Conservation (phyloP, 1,284 basidiomycete genomes). For the Marasmius oreades region DNA sequence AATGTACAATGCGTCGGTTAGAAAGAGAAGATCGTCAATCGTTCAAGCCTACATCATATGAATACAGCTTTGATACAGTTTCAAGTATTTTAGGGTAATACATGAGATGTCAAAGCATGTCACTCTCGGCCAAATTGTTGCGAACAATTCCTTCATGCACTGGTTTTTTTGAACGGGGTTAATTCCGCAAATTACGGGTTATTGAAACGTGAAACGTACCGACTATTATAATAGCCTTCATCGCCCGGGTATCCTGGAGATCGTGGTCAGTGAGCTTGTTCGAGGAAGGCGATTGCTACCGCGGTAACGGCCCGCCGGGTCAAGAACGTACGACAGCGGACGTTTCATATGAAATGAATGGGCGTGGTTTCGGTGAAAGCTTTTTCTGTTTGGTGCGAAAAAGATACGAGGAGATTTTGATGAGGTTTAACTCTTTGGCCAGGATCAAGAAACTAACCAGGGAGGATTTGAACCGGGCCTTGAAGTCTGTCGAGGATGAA, state of each 20-base stretch:
- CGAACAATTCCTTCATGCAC: slow-evolving; percentile 17
- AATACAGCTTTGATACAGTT: too few relatives aligned
- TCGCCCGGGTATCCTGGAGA: slow-evolving; percentile 45
- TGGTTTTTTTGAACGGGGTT: background rate
- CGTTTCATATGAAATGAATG: slow-evolving; percentile 49
- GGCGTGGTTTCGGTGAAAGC: slow-evolving; percentile 40
- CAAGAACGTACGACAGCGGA: slow-evolving; percentile 41
- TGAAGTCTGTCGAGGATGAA: slow-evolving; percentile 44
- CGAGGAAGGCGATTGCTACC: background rate
- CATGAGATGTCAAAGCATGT: slow-evolving; percentile 8
- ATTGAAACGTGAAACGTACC: slow-evolving; percentile 22
- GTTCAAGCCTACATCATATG: too few relatives aligned
- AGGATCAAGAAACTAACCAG: slow-evolving; percentile 33
- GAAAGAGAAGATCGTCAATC: too few relatives aligned
- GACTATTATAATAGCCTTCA: slow-evolving; percentile 40
- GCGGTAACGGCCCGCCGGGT: too few relatives aligned
- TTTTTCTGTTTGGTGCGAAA: slow-evolving; percentile 31
- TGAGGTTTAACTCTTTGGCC: too few relatives aligned
- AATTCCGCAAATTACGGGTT: background rate
- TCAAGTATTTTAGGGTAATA: background rate
- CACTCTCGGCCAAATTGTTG: slow-evolving; percentile 12
- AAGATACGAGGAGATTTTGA: slow-evolving; percentile 10
- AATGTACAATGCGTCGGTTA: too few relatives aligned
- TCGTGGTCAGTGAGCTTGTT: background rate
- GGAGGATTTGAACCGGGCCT: slow-evolving; percentile 45